Conservation (phyloP, 148 eudicot species). For the Rhododendron henanense region DNA sequence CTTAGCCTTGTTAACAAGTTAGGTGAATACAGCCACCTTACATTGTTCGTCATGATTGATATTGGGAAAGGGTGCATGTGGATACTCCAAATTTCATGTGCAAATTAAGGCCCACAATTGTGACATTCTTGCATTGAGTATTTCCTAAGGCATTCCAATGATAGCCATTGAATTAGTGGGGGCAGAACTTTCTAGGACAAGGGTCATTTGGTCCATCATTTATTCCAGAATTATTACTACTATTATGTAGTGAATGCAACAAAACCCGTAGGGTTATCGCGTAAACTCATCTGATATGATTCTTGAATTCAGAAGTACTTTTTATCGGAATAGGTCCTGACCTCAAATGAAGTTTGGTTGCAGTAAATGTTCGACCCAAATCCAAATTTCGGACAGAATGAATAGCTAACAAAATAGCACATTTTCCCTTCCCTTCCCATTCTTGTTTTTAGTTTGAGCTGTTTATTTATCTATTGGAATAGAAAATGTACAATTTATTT, state of each 20-base stretch:
- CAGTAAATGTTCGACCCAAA: background rate
- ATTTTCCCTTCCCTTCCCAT: background rate
- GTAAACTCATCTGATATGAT: background rate
- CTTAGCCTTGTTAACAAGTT: background rate
- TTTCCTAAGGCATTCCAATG: background rate
- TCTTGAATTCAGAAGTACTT: background rate
- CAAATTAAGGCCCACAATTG: background rate
- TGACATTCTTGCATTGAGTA: background rate
- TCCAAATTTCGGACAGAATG: background rate
- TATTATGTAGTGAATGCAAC: no score
- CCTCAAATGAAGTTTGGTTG: background rate
- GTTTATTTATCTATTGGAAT: background rate
- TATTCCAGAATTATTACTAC: background rate
- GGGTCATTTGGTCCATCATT: slow-evolving; percentile 1
- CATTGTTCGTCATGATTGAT: background rate
- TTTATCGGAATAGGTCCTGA: background rate
- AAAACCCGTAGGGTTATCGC: background rate
- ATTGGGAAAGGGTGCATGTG: background rate
- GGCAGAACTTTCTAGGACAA: background rate
- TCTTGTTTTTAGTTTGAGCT: background rate
- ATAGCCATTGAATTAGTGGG: slow-evolving; percentile 4
- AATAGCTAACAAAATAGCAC: background rate
- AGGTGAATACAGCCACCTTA: background rate
- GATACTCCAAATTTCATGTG: background rate
- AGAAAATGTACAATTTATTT: background rate